Conservation (phyloP, 805 yeast genomes). For the Saturnispora mendoncae region DNA sequence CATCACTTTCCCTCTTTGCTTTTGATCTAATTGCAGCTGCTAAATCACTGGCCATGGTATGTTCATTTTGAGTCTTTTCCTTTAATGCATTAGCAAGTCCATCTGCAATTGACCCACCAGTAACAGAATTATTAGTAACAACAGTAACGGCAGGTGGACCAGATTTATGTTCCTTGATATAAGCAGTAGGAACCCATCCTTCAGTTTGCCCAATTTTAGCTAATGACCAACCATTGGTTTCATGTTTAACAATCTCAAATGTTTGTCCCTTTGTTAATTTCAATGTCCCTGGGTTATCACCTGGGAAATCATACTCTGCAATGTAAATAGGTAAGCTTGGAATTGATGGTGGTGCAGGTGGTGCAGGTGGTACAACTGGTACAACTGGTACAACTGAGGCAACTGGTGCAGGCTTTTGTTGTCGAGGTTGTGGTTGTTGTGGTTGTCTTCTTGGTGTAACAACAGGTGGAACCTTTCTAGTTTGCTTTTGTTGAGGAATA, state of each 20-base stretch:
- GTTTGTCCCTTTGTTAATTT: slow-evolving; percentile 72
- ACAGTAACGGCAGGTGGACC: slow-evolving; percentile 39
- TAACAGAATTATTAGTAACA: slow-evolving; percentile 18
- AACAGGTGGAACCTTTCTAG: slow-evolving; percentile 10
- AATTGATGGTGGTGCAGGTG: slow-evolving; percentile 52
- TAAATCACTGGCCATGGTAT: slow-evolving; percentile 66
- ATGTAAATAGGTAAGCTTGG: slow-evolving; percentile 70
- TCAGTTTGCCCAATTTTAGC: slow-evolving; percentile 71
- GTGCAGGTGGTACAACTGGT: slow-evolving; percentile 70
- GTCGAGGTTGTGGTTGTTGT: background rate
- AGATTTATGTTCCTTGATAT: slow-evolving; percentile 42
- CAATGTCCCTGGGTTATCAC: slow-evolving; percentile 73
- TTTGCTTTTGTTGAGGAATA: slow-evolving; percentile 16
- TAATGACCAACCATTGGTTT: slow-evolving; percentile 90
- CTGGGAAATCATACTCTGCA: slow-evolving; percentile 84
- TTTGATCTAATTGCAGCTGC: slow-evolving; percentile 82
- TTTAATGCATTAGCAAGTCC: slow-evolving; percentile 64
- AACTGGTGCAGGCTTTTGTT: background rate
- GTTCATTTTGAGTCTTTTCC: slow-evolving; percentile 54
- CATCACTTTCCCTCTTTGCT: slow-evolving; percentile 62
- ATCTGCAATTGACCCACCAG: slow-evolving; percentile 25
- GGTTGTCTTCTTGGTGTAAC: slow-evolving; percentile 7
- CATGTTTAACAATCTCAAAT: slow-evolving; percentile 61
- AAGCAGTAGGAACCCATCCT: slow-evolving; percentile 98
- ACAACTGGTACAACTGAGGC: slow-evolving; percentile 5